Percentiles rank a stretch among this genome's conserved stretches.
Evolutionary conservation across 1,284 basidiomycete species (phyloP).

Genomic region (Fistulina hepatica): DNA sequence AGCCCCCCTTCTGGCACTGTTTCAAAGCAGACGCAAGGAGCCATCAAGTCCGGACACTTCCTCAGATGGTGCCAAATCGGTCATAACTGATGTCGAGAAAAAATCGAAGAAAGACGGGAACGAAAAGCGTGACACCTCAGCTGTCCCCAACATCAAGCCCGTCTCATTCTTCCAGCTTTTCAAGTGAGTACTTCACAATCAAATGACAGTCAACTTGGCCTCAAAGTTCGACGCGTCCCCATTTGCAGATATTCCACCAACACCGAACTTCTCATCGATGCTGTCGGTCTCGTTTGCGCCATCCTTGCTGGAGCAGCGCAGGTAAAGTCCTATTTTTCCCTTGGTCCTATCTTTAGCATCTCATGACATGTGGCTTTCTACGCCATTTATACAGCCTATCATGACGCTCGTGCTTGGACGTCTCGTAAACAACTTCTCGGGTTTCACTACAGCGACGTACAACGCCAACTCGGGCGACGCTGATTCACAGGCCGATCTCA

Average conservation of each 20-base stretch:
- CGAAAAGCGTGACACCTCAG: too few species aligned
- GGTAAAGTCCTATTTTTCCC: conserved; percentile 35
- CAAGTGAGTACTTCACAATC: conserved; percentile 1
- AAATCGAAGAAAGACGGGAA: too few species aligned
- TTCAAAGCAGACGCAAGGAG: too few species aligned
- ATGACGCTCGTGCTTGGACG: conserved; percentile 79
- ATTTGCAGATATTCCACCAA: conserved; percentile 48
- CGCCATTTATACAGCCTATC: conserved; percentile 42
- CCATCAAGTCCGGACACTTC: too few species aligned
- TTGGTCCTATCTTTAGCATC: background rate
- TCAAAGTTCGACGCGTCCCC: too few species aligned
- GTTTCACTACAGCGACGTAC: conserved; percentile 33
- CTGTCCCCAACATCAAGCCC: too few species aligned
- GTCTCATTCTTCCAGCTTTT: conserved; percentile 10
- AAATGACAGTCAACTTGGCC: background rate
- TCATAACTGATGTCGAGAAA: too few species aligned
- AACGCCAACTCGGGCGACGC: conserved; percentile 21
- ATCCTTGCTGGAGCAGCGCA: conserved; percentile 65
- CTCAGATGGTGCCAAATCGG: too few species aligned
- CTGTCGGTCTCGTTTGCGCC: conserved; percentile 59
- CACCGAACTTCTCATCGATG: conserved; percentile 51
- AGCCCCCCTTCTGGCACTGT: too few species aligned
- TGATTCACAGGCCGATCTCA: conserved; percentile 22
- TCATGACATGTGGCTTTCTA: conserved; percentile 3
- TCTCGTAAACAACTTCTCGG: conserved; percentile 67